phyloP scores from a whole-genome alignment of 176 grass and related monocot genomes.

The Aegilops speltoides region DNA sequence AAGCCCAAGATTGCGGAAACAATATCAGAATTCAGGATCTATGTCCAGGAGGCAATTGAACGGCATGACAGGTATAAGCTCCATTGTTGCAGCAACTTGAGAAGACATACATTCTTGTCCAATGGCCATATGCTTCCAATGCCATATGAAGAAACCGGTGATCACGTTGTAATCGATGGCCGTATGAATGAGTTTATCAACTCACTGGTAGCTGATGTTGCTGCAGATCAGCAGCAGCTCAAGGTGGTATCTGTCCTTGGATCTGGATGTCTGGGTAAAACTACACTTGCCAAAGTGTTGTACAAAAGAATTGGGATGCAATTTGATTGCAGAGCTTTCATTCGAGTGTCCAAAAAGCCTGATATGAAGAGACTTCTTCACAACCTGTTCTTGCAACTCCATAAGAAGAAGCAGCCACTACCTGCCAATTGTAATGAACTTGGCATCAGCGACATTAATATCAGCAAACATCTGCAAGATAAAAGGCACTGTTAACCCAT shows the following conservation, averaged over 20 bases:
- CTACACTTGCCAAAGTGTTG: background rate
- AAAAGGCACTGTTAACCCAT: background rate
- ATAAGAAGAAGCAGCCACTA: background rate
- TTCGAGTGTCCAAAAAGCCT: background rate
- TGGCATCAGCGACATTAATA: background rate
- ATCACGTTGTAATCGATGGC: background rate
- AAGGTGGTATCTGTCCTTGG: conserved; percentile 3
- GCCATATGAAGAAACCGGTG: background rate
- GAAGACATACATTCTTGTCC: too few species aligned
- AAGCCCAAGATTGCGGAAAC: background rate
- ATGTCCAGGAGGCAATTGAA: background rate
- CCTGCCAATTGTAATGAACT: background rate
- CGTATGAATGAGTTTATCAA: background rate
- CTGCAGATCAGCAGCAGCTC: background rate
- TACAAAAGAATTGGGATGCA: background rate
- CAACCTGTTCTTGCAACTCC: background rate
- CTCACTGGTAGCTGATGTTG: background rate
- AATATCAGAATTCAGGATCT: background rate
- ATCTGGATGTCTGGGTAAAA: background rate
- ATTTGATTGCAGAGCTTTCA: conserved; percentile 1
- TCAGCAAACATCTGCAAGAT: background rate
- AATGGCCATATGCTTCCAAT: too few species aligned
- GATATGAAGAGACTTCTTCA: background rate
- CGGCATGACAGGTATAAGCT: background rate
- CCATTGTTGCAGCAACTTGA: background rate